phyloP scores from a whole-genome alignment of 371 early-diverging fungal genomes.

The Zopfochytrium polystomum region DNA sequence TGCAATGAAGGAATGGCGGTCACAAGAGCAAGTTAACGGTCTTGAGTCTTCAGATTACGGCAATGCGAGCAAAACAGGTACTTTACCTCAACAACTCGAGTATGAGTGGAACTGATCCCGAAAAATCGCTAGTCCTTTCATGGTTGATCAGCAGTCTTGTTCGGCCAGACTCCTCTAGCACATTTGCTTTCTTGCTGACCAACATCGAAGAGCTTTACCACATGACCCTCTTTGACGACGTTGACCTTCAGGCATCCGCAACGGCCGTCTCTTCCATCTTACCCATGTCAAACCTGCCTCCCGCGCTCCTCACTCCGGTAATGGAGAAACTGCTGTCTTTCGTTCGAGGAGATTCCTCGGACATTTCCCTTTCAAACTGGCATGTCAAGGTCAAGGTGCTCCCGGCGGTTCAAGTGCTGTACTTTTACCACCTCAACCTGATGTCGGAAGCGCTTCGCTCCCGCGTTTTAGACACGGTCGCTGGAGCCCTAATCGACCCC shows the following conservation, averaged over 20 bases:
- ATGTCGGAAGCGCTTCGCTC: slow-evolving; percentile 52
- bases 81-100: neutral
- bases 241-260: slow-evolving; percentile 57
- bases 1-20: slow-evolving; percentile 15
- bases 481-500: slow-evolving; percentile 62
- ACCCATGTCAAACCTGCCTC: slow-evolving; percentile 58
- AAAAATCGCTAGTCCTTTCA: slow-evolving; percentile 52
- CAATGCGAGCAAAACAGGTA: slow-evolving; percentile 71
- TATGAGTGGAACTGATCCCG: too few relatives aligned
- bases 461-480: slow-evolving; percentile 62
- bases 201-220: slow-evolving; percentile 60
- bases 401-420: slow-evolving; percentile 76
- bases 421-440: slow-evolving; percentile 67
- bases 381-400: slow-evolving; percentile 67
- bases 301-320: slow-evolving; percentile 48
- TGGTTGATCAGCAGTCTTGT: slow-evolving; percentile 63
- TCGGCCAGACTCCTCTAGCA: slow-evolving; percentile 12
- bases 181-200: slow-evolving; percentile 52
- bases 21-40: slow-evolving; percentile 34
- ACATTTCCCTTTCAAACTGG: slow-evolving; percentile 58
- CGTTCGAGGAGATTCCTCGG: slow-evolving; percentile 26
- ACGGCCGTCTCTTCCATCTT: slow-evolving; percentile 51
- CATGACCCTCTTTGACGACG: slow-evolving; percentile 78
- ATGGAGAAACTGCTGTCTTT: slow-evolving; percentile 57
- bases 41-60: slow-evolving; percentile 64